A percentile compares a stretch with the other conserved stretches of the same genome.
phyloP scores from a whole-genome alignment of 2,329 filamentous ascomycete species.

The Podosphaera xanthii region DNA sequence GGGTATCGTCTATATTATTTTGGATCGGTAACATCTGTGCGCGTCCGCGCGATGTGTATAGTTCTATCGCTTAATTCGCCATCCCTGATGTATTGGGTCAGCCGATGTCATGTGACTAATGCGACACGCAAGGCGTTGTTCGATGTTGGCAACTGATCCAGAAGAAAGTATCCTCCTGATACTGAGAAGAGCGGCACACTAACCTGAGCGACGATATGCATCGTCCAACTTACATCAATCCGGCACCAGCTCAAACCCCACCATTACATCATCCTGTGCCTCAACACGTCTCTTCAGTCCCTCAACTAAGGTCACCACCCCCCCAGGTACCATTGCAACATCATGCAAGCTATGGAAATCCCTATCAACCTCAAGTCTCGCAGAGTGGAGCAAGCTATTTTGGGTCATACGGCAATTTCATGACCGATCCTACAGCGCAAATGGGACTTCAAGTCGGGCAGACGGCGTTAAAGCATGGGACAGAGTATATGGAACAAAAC shows the following conservation, averaged over 20 bases:
- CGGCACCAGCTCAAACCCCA: slow-evolving; percentile 47
- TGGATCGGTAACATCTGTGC: too few species aligned
- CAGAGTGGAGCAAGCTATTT: slow-evolving; percentile 27
- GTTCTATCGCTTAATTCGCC: too few species aligned
- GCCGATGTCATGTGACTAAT: background rate
- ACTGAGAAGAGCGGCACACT: background rate
- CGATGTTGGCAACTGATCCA: too few species aligned
- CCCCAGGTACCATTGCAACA: slow-evolving; percentile 38
- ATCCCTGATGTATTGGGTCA: background rate
- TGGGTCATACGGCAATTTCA: slow-evolving; percentile 70
- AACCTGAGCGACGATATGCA: slow-evolving; percentile 37
- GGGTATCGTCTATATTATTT: too few species aligned
- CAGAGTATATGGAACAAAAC: slow-evolving; percentile 89
- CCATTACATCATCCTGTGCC: slow-evolving; percentile 92
- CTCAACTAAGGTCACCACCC: slow-evolving; percentile 84
- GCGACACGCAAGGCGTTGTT: too few species aligned
- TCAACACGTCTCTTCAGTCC: slow-evolving; percentile 94
- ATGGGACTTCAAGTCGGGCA: slow-evolving; percentile 88
- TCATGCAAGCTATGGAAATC: slow-evolving; percentile 40
- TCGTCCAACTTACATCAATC: slow-evolving; percentile 57
- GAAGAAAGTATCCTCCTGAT: background rate
- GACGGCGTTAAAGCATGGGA: slow-evolving; percentile 72
- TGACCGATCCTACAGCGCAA: slow-evolving; percentile 86
- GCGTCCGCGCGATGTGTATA: too few species aligned
- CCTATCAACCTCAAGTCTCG: slow-evolving; percentile 40